Conservation (phyloP, 2,329 filamentous ascomycete genomes). For the Apiospora koreana region DNA sequence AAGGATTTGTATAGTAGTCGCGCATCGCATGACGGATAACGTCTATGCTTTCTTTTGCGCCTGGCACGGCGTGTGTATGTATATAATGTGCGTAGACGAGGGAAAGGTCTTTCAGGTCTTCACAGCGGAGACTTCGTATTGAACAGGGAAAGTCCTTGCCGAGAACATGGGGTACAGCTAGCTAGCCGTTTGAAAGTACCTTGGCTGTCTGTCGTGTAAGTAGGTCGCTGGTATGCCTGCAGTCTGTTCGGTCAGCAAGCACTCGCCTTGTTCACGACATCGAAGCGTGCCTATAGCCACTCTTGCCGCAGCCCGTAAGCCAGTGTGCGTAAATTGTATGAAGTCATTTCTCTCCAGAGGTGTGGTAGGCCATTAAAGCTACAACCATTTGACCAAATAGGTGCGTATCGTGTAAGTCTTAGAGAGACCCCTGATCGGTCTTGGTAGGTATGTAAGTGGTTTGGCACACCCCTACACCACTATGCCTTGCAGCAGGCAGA, state of each 20-base stretch:
- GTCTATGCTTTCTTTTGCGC: neutral
- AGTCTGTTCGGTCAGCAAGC: neutral
- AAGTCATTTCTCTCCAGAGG: neutral
- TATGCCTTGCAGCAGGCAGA: neutral
- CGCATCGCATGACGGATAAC: neutral
- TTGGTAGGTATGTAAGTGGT: neutral
- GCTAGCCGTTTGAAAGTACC: neutral
- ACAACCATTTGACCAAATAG: neutral
- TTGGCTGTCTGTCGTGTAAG: neutral
- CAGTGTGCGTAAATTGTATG: neutral
- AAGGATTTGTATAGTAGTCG: neutral
- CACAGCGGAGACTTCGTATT: neutral
- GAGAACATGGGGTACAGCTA: neutral
- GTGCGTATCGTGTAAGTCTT: neutral
- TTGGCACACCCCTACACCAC: neutral
- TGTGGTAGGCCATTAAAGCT: neutral
- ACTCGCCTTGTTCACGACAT: neutral
- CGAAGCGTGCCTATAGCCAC: neutral
- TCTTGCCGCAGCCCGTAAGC: neutral
- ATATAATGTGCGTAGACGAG: neutral
- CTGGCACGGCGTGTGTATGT: neutral
- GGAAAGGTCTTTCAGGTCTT: neutral
- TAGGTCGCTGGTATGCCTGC: neutral
- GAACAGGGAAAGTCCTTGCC: neutral
- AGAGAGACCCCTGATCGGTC: neutral